Percentiles rank a stretch among this genome's conserved stretches.
phyloP scores from a whole-genome alignment of 1,139 yeast genomes.

The Hyphopichia khmerensis region DNA sequence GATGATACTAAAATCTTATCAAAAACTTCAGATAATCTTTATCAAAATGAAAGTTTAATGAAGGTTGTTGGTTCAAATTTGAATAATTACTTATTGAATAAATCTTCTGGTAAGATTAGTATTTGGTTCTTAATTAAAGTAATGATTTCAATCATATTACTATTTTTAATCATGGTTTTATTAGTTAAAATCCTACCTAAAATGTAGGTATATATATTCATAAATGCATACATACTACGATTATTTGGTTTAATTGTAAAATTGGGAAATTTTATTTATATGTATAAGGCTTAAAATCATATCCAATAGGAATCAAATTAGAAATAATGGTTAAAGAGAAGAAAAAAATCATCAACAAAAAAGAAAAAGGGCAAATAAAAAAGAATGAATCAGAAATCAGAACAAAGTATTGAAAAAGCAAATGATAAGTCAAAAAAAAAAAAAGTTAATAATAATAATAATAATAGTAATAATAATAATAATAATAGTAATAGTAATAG shows the following conservation, averaged over 20 bases:
- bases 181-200: conserved; percentile 28
- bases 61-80: conserved; percentile 38
- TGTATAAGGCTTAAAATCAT: background rate
- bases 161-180: conserved; percentile 28
- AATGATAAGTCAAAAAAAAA: too few relatives aligned
- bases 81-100: conserved; percentile 34
- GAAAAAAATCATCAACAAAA: background rate
- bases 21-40: conserved; percentile 37
- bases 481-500: background rate
- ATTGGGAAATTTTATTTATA: background rate
- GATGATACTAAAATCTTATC: conserved; percentile 38
- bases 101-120: conserved; percentile 38
- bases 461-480: background rate
- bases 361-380: background rate
- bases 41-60: conserved; percentile 36
- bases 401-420: background rate
- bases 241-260: background rate
- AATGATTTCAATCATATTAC: conserved; percentile 19
- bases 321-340: background rate
- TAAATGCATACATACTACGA: too few relatives aligned
- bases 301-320: background rate
- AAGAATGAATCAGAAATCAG: too few relatives aligned
- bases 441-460: background rate
- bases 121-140: conserved; percentile 36
- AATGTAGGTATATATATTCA: conserved; percentile 12